Conservation (phyloP, 441 rosid genomes). For the Croton setiger region DNA sequence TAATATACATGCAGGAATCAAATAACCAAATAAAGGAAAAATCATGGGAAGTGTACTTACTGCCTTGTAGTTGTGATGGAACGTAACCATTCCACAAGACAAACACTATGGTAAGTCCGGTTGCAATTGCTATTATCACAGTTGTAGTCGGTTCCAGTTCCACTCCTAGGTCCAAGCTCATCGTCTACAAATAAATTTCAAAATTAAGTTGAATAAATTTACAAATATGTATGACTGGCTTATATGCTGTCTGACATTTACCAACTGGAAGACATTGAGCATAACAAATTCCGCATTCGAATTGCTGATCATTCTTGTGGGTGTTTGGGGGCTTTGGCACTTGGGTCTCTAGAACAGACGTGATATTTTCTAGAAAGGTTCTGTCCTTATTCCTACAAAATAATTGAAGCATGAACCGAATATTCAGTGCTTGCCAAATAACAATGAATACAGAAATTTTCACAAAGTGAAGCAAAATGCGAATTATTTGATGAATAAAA, state of each 20-base stretch:
- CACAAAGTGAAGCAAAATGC: not conserved
- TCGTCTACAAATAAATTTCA: constrained; percentile 38
- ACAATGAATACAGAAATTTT: not conserved
- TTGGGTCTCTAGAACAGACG: constrained; percentile 43
- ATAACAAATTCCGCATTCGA: constrained; percentile 79
- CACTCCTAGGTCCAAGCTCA: constrained; percentile 58
- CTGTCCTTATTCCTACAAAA: constrained; percentile 46
- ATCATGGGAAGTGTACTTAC: constrained; percentile 43
- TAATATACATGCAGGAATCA: constrained; percentile 3
- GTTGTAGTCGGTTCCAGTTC: constrained; percentile 48
- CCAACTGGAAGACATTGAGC: constrained; percentile 63
- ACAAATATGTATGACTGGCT: not conserved
- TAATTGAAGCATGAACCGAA: not conserved
- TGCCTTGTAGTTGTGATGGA: constrained; percentile 81
- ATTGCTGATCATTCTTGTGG: constrained; percentile 37
- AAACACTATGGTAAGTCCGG: constrained; percentile 60
- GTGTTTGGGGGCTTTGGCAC: constrained; percentile 41
- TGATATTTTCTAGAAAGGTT: constrained; percentile 51
- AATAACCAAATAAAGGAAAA: constrained; percentile 7
- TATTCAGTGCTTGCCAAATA: not conserved
- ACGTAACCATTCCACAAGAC: constrained; percentile 75
- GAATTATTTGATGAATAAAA: not conserved
- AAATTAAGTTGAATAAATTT: constrained; percentile 12
- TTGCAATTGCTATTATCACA: constrained; percentile 69
- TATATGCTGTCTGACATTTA: constrained; percentile 18